A percentile compares a stretch with the other conserved stretches of the same genome.
These are phyloP conservation scores for Candida germanica DNA, from an alignment of 805 yeast species.

Conservation along the genomic window DNA sequence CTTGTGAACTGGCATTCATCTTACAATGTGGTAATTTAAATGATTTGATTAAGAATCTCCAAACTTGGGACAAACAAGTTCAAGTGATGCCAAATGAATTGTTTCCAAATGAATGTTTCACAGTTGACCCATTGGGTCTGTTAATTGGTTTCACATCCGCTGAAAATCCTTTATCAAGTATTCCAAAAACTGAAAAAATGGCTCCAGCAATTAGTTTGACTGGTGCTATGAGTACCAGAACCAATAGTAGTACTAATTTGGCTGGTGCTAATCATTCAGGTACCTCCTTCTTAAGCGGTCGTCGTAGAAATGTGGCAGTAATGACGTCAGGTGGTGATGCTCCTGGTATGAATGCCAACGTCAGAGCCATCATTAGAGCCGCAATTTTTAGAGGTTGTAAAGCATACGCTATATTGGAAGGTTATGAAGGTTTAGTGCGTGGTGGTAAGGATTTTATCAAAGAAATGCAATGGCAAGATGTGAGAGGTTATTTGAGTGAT, in stretches of 20 bases:
- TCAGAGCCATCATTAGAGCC: slow-evolving; percentile 91
- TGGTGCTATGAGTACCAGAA: slow-evolving; percentile 6
- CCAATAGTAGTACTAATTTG: slow-evolving; percentile 10
- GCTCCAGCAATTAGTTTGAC: slow-evolving; percentile 15
- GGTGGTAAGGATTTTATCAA: slow-evolving; percentile 75
- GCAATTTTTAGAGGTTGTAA: slow-evolving; percentile 87
- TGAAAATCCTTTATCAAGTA: slow-evolving; percentile 53
- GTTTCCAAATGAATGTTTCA: slow-evolving; percentile 72
- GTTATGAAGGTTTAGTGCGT: slow-evolving; percentile 86
- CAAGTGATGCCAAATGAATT: slow-evolving; percentile 71
- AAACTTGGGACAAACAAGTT: slow-evolving; percentile 6
- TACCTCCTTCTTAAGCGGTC: slow-evolving; percentile 13
- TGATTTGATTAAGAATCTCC: slow-evolving; percentile 25
- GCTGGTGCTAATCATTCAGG: slow-evolving; percentile 14
- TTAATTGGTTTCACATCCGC: slow-evolving; percentile 75
- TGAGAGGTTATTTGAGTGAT: slow-evolving; percentile 84
- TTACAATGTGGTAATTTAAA: slow-evolving; percentile 44
- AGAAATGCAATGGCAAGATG: slow-evolving; percentile 89
- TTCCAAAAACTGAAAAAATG: slow-evolving; percentile 39
- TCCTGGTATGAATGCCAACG: slow-evolving; percentile 97
- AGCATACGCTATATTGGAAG: slow-evolving; percentile 88
- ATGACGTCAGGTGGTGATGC: slow-evolving; percentile 99
- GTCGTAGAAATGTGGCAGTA: slow-evolving; percentile 70
- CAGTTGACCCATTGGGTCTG: slow-evolving; percentile 81
- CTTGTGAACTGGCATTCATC: slow-evolving; percentile 37